phyloP scores from a whole-genome alignment of 1,284 basidiomycete genomes.

The Cryptococcus sp. region DNA sequence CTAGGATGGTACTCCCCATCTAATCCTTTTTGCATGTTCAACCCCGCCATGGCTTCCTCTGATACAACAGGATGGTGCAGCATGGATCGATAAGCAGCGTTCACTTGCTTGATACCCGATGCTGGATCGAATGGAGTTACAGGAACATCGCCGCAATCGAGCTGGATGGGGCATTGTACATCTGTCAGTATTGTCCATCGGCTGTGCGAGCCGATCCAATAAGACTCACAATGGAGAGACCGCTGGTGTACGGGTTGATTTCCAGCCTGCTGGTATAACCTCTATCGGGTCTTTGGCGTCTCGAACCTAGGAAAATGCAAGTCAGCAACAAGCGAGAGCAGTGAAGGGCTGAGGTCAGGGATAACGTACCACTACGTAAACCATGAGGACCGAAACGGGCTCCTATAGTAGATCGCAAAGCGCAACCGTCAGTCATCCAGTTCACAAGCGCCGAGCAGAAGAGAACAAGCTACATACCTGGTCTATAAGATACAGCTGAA shows the following conservation, averaged over 20 bases:
- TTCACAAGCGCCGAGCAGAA: neutral
- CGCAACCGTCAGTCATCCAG: neutral
- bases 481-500: conserved; percentile 42
- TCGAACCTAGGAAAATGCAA: conserved; percentile 19
- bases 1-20: conserved; percentile 51
- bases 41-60: conserved; percentile 19
- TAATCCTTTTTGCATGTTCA: conserved; percentile 32
- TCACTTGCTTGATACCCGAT: conserved; percentile 53
- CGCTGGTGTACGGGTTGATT: conserved; percentile 37
- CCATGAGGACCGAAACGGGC: conserved; percentile 52
- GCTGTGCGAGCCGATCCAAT: neutral
- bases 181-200: neutral
- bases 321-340: neutral
- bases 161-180: conserved; percentile 16
- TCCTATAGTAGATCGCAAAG: conserved; percentile 19
- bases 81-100: conserved; percentile 42
- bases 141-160: conserved; percentile 54
- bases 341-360: neutral
- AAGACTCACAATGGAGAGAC: conserved; percentile 29
- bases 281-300: conserved; percentile 36
- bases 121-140: conserved; percentile 53
- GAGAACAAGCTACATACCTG: conserved; percentile 27
- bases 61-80: conserved; percentile 32
- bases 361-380: conserved; percentile 37
- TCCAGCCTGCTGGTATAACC: conserved; percentile 35